Conservation (phyloP, 2,329 filamentous ascomycete species). For the Aspergillus japonicus region DNA sequence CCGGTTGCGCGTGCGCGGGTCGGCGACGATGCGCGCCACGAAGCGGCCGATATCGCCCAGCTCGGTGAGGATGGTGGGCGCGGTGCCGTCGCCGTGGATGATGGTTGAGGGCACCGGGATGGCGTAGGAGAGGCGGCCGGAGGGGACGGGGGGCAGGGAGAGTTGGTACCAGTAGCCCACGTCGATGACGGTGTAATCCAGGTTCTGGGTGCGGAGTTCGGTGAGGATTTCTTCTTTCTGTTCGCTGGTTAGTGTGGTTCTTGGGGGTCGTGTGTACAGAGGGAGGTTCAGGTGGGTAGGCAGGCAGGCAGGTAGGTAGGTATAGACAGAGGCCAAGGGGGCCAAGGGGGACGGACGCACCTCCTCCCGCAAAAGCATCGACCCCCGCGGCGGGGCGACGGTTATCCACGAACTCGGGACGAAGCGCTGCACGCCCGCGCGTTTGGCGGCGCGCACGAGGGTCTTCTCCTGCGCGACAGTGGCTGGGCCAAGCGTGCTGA, state of each 20-base stretch:
- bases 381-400: slow-evolving; percentile 35
- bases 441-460: slow-evolving; percentile 45
- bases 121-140: slow-evolving; percentile 8
- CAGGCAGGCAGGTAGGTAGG: no score
- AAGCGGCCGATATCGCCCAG: slow-evolving; percentile 1
- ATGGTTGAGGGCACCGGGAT: not conserved
- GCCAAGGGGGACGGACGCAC: slow-evolving; percentile 11
- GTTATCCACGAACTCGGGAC: slow-evolving; percentile 48
- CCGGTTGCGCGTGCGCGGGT: slow-evolving; percentile 1
- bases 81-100: not conserved
- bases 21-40: slow-evolving; percentile 3
- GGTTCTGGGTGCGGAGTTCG: slow-evolving; percentile 42
- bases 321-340: no score
- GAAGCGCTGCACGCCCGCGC: slow-evolving; percentile 48
- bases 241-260: not conserved
- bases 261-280: not conserved
- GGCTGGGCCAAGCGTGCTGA: slow-evolving; percentile 34
- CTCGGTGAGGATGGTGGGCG: not conserved
- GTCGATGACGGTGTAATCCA: slow-evolving; percentile 55
- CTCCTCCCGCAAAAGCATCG: slow-evolving; percentile 34
- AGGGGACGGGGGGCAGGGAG: slow-evolving; percentile 38
- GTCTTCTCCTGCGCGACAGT: slow-evolving; percentile 35
- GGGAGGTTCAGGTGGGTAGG: not conserved
- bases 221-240: slow-evolving; percentile 50
- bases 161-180: slow-evolving; percentile 56